These are phyloP conservation scores for Apocynum venetum DNA, from an alignment of 257 asterid genomes.

Conservation along the genomic window DNA sequence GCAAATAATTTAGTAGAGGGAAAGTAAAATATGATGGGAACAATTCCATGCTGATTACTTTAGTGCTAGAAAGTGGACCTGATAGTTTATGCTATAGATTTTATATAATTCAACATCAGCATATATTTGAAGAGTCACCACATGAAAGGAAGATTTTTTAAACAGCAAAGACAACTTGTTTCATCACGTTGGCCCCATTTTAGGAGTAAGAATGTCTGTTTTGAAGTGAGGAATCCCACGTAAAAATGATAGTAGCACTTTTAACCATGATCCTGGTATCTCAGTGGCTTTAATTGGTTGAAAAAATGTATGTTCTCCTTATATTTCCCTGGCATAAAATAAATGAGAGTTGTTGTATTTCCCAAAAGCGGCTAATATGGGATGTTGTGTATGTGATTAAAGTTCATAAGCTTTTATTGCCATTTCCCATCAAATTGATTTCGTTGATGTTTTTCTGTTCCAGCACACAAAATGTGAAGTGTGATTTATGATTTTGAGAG, in stretches of 20 bases:
- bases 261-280: not conserved
- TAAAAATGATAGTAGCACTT: not conserved
- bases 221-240: not conserved
- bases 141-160: not conserved
- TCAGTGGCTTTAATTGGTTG: not conserved
- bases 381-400: not conserved
- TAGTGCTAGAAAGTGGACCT: not conserved
- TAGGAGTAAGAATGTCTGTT: not conserved
- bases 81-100: not conserved
- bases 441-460: not conserved
- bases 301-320: not conserved
- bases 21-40: not conserved
- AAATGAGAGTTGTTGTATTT: not conserved
- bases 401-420: not conserved
- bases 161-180: not conserved
- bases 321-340: not conserved
- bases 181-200: not conserved
- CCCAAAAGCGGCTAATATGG: not conserved
- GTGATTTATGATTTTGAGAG: not conserved
- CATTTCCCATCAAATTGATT: not conserved
- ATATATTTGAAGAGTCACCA: not conserved
- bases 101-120: not conserved
- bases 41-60: not conserved
- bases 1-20: not conserved
- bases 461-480: not conserved